phyloP scores from a whole-genome alignment of 192 early-diverging fungal genomes.

The Cladochytrium replicatum region DNA sequence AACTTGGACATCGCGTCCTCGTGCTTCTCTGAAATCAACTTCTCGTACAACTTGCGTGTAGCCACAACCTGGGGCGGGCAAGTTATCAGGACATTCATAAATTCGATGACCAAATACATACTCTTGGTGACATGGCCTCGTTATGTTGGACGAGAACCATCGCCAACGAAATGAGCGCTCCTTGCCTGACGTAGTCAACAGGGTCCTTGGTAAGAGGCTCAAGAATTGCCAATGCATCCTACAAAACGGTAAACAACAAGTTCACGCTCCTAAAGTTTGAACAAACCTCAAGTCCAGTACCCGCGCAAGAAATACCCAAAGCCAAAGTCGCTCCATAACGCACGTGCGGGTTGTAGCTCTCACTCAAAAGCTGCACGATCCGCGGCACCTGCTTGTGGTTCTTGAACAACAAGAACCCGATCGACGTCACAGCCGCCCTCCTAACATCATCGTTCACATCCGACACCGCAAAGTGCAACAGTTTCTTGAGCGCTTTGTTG shows the following conservation, averaged over 20 bases:
- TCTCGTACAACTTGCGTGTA: slow-evolving; percentile 76
- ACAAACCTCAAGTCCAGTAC: slow-evolving; percentile 84
- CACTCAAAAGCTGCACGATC: slow-evolving; percentile 91
- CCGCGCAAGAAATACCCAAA: slow-evolving; percentile 94
- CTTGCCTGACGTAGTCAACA: slow-evolving; percentile 96
- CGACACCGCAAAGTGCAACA: slow-evolving; percentile 94
- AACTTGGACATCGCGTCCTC: slow-evolving; percentile 89
- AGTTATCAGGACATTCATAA: no score
- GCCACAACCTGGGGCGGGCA: slow-evolving; percentile 43
- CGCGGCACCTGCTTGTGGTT: slow-evolving; percentile 95
- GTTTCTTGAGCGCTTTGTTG: slow-evolving; percentile 88
- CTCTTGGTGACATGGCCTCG: slow-evolving; percentile 67
- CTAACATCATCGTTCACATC: slow-evolving; percentile 99
- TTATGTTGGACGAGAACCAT: slow-evolving; percentile 97
- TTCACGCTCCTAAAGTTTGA: no score
- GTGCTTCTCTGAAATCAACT: slow-evolving; percentile 84
- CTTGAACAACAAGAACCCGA: slow-evolving; percentile 90
- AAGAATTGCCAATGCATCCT: slow-evolving; percentile 83
- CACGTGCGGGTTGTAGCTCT: slow-evolving; percentile 99
- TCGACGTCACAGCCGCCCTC: slow-evolving; percentile 91
- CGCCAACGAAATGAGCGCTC: slow-evolving; percentile 86
- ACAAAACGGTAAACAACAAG: not conserved
- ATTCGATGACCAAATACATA: not conserved
- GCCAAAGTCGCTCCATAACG: slow-evolving; percentile 93
- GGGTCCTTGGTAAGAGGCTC: slow-evolving; percentile 97